These are phyloP conservation scores for Gaultheria prostrata DNA, from an alignment of 148 eudicot genomes.

Conservation along the genomic window DNA sequence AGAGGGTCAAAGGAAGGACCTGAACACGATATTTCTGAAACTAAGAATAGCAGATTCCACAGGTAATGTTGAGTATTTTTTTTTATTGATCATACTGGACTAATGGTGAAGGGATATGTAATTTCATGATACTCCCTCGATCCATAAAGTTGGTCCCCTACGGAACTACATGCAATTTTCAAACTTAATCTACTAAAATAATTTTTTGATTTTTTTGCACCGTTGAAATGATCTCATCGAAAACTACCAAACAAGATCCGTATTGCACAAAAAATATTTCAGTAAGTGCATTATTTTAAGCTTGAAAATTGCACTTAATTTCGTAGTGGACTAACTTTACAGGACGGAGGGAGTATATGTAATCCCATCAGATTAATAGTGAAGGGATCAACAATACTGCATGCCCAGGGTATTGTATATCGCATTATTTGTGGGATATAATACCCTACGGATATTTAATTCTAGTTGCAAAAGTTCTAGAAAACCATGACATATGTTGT, in stretches of 20 bases:
- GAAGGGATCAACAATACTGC: neutral
- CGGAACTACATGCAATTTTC: too few species aligned
- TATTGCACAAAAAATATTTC: too few species aligned
- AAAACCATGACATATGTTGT: neutral
- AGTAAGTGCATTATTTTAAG: too few species aligned
- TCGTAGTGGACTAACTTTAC: too few species aligned
- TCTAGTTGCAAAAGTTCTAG: neutral
- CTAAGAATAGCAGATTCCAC: slow-evolving; percentile 72
- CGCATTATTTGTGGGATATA: neutral
- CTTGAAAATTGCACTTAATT: too few species aligned
- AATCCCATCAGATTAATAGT: neutral
- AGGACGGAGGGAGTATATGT: too few species aligned
- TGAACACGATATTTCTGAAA: slow-evolving; percentile 70
- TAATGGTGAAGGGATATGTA: neutral
- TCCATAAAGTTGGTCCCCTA: too few species aligned
- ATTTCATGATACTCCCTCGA: too few species aligned
- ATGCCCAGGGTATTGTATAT: neutral
- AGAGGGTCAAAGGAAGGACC: slow-evolving; percentile 87
- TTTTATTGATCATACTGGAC: neutral
- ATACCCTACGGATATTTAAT: neutral
- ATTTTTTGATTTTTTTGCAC: too few species aligned
- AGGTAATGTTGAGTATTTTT: slow-evolving; percentile 51
- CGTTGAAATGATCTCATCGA: too few species aligned
- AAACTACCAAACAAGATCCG: too few species aligned
- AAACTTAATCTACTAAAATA: too few species aligned